Evolutionary conservation across 139 green algal genomes (phyloP).

Genomic region (Chlorella sp.): DNA sequence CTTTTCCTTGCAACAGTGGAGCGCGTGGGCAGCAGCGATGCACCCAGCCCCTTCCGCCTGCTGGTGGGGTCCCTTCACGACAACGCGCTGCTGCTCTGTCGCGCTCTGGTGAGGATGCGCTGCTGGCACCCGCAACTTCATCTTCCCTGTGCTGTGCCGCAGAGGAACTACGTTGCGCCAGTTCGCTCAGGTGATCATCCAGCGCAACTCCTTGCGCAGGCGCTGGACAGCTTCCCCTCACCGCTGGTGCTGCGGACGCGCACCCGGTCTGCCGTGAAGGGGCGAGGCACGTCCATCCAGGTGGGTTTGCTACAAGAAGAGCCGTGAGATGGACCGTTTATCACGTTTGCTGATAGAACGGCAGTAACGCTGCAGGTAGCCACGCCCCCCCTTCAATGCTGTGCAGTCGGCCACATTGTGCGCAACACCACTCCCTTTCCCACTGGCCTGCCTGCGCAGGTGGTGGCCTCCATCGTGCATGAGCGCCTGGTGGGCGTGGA

Average conservation of each 20-base stretch:
- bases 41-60: constrained; percentile 43
- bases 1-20: not conserved
- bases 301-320: not conserved
- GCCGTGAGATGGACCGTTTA: no score
- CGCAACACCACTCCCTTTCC: not conserved
- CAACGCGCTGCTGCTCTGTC: constrained; percentile 72
- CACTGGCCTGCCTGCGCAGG: not conserved
- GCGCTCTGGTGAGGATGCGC: constrained; percentile 34
- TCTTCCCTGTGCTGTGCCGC: no score
- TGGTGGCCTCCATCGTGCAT: constrained; percentile 63
- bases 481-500: constrained; percentile 63
- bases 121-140: no score
- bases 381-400: no score
- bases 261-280: not conserved
- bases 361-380: no score
- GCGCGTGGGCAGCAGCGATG: not conserved
- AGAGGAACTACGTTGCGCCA: no score
- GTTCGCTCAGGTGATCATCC: no score
- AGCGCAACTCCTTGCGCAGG: no score
- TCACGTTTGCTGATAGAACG: no score
- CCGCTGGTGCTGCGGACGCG: constrained; percentile 37
- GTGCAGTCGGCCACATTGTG: no score
- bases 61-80: constrained; percentile 68
- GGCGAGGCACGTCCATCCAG: not conserved
- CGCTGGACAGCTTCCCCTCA: constrained; percentile 68